Evolutionary conservation across 805 yeast species (phyloP).

Genomic region (Priceomyces medius): DNA sequence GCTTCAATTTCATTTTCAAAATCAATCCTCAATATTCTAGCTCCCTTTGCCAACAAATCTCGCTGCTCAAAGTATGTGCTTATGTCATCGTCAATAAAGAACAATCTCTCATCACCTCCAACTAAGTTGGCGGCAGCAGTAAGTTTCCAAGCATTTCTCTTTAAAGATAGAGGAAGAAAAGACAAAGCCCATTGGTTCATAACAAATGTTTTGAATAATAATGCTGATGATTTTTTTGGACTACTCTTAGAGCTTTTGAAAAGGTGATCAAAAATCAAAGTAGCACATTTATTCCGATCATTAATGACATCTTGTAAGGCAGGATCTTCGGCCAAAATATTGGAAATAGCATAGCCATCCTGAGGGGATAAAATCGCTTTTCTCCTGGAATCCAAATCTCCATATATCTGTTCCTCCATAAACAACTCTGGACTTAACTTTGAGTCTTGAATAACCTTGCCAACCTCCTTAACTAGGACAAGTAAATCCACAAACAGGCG

Average conservation of each 20-base stretch:
- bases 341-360: conserved; percentile 52
- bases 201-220: conserved; percentile 58
- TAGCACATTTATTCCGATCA: conserved; percentile 25
- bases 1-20: conserved; percentile 53
- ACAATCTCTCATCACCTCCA: conserved; percentile 33
- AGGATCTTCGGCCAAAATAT: conserved; percentile 18
- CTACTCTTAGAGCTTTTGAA: conserved; percentile 45
- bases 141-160: conserved; percentile 43
- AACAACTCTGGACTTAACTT: conserved; percentile 35
- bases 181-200: conserved; percentile 60
- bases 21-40: conserved; percentile 49
- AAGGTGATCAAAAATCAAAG: conserved; percentile 24
- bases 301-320: conserved; percentile 26
- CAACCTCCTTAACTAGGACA: conserved; percentile 27
- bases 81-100: conserved; percentile 32
- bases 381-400: conserved; percentile 39
- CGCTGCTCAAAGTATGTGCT: conserved; percentile 38
- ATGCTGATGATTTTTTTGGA: conserved; percentile 54
- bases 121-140: conserved; percentile 18
- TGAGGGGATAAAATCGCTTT: conserved; percentile 62
- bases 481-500: conserved; percentile 20
- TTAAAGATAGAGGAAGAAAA: conserved; percentile 43
- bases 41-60: conserved; percentile 38
- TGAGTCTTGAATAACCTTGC: conserved; percentile 32
- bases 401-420: conserved; percentile 59